These are phyloP conservation scores for Blastobotrys indianensis DNA, from an alignment of 1,139 yeast species.

Conservation along the genomic window DNA sequence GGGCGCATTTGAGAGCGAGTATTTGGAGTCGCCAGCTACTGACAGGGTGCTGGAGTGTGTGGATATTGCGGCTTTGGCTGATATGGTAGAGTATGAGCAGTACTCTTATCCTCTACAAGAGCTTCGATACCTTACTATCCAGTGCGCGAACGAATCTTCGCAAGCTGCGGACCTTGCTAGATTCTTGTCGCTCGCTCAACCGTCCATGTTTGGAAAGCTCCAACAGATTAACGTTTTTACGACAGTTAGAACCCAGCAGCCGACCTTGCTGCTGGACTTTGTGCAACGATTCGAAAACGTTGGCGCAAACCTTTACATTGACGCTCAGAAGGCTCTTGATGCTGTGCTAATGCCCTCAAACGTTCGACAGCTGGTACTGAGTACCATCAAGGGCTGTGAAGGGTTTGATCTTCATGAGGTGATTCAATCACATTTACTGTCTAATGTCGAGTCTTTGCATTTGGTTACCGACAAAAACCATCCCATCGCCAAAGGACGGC, in stretches of 20 bases:
- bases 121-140: slow-evolving; percentile 3
- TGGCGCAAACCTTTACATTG: slow-evolving; percentile 6
- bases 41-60: neutral
- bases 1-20: slow-evolving; percentile 7
- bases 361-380: slow-evolving; percentile 6
- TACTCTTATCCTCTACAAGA: slow-evolving; percentile 3
- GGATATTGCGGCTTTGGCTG: neutral
- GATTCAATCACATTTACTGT: slow-evolving; percentile 2
- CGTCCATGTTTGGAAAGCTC: neutral
- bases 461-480: slow-evolving; percentile 10
- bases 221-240: slow-evolving; percentile 6
- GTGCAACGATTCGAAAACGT: slow-evolving; percentile 2
- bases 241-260: slow-evolving; percentile 3
- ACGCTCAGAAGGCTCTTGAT: slow-evolving; percentile 7
- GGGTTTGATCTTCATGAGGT: slow-evolving; percentile 10
- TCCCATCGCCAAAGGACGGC: slow-evolving; percentile 12
- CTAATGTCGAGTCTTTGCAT: slow-evolving; percentile 8
- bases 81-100: neutral
- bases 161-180: neutral
- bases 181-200: neutral
- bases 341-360: slow-evolving; percentile 3
- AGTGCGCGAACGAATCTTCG: slow-evolving; percentile 4
- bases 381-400: slow-evolving; percentile 10
- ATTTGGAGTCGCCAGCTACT: slow-evolving; percentile 3
- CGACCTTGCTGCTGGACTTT: slow-evolving; percentile 2